phyloP scores from a whole-genome alignment of 2,329 filamentous ascomycete genomes.

The Lasiodiplodia citricola region DNA sequence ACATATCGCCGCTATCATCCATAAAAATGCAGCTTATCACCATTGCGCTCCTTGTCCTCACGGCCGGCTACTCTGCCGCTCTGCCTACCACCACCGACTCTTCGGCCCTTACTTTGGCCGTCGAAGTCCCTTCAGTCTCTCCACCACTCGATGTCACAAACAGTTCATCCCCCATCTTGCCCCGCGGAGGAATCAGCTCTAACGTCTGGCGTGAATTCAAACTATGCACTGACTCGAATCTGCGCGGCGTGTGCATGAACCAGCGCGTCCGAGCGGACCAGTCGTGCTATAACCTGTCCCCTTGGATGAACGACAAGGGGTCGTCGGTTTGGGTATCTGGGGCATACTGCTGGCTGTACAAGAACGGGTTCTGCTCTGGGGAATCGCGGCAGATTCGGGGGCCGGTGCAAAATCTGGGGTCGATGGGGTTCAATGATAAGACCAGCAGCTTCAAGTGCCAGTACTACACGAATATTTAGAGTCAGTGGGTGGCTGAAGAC shows the following conservation, averaged over 20 bases:
- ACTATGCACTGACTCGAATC: neutral
- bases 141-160: neutral
- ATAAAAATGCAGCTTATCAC: neutral
- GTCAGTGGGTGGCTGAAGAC: too few species aligned
- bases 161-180: neutral
- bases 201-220: neutral
- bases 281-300: neutral
- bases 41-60: neutral
- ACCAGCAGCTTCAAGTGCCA: neutral
- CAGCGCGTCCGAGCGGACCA: neutral
- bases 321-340: neutral
- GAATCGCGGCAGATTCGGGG: neutral
- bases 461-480: neutral
- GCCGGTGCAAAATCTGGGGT: neutral
- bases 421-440: neutral
- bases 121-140: neutral
- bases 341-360: neutral
- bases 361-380: neutral
- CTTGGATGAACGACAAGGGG: neutral
- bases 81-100: neutral
- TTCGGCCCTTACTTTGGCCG: neutral
- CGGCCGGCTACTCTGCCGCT: neutral
- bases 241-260: neutral
- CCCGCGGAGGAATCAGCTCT: neutral
- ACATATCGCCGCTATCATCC: neutral